Evolutionary conservation across 306 rosid species (phyloP).

Genomic region (Coriaria nepalensis): DNA sequence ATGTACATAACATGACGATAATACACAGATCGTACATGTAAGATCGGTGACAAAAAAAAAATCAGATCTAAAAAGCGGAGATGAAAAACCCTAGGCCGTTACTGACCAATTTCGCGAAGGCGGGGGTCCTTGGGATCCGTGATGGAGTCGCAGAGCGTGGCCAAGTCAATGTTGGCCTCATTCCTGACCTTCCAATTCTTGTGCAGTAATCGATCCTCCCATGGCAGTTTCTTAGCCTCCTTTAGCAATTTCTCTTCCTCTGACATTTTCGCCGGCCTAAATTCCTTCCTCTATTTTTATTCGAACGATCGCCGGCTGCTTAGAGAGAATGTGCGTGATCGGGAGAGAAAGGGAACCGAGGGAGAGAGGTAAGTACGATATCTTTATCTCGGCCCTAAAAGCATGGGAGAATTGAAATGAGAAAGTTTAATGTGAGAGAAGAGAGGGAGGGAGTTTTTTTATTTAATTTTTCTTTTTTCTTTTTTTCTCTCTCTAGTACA

Average conservation of each 20-base stretch:
- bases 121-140: constrained; percentile 94
- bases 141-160: constrained; percentile 80
- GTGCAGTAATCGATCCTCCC: constrained; percentile 93
- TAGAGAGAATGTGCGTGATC: not conserved
- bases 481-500: no score
- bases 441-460: constrained; percentile 2
- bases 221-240: constrained; percentile 96
- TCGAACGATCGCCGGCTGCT: not conserved
- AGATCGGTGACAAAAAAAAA: constrained; percentile 14
- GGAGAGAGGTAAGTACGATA: constrained; percentile 7
- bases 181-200: constrained; percentile 98
- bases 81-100: constrained; percentile 23
- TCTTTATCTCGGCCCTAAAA: constrained; percentile 7
- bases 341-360: constrained; percentile 1
- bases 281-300: not conserved
- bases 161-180: constrained; percentile 88
- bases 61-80: constrained; percentile 14
- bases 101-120: constrained; percentile 85
- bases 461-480: constrained; percentile 6
- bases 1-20: constrained; percentile 7
- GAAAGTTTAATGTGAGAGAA: not conserved
- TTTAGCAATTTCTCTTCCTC: constrained; percentile 91
- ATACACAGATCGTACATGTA: constrained; percentile 18
- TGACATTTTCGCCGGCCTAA: constrained; percentile 26
- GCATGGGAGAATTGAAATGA: not conserved